Evolutionary conservation across 768 basidiomycete genomes (phyloP).

Genomic region (Mycena rebaudengoi): DNA sequence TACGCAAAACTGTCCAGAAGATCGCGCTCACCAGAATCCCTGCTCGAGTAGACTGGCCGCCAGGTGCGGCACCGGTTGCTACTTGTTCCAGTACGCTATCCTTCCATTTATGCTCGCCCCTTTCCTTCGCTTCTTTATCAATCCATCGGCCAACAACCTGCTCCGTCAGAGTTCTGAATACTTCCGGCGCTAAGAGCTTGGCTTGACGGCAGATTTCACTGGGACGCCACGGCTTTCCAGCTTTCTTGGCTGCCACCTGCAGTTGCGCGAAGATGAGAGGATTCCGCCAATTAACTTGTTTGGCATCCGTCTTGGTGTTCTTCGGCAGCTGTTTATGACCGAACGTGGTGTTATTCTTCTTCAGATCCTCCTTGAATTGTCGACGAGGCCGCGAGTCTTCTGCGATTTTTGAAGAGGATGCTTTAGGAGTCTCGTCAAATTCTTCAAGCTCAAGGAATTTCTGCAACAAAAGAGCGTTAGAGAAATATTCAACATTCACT

Average conservation of each 20-base stretch:
- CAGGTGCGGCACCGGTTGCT: background rate
- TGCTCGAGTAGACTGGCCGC: background rate
- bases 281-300: constrained; percentile 14
- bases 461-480: background rate
- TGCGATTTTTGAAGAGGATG: constrained; percentile 3
- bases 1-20: background rate
- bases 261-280: constrained; percentile 14
- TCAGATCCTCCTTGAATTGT: constrained; percentile 1
- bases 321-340: constrained; percentile 6
- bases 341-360: background rate
- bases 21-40: background rate
- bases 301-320: background rate
- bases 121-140: background rate
- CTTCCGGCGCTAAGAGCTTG: background rate
- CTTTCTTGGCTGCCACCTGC: background rate
- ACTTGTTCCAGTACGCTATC: background rate
- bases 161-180: background rate
- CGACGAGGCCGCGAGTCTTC: constrained; percentile 20
- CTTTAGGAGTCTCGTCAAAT: background rate
- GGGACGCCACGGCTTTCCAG: background rate
- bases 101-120: background rate
- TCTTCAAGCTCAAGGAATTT: background rate
- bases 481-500: background rate
- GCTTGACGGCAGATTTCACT: background rate
- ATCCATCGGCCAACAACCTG: constrained; percentile 24